A percentile compares a stretch with the other conserved stretches of the same genome.
Conservation (phyloP, 148 eudicot species). For the Diospyros kaki region DNA sequence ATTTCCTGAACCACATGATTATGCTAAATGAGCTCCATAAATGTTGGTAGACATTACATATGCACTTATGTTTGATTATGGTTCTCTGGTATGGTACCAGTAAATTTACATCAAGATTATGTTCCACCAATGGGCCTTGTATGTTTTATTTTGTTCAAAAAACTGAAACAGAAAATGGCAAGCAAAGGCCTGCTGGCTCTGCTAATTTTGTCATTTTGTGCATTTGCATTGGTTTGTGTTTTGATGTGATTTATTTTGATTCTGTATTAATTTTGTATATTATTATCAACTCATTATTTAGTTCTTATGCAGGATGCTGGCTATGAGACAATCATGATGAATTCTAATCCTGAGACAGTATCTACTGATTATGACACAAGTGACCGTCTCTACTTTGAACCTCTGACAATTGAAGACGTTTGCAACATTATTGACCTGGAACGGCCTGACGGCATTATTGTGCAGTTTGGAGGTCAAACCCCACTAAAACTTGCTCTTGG, state of each 20-base stretch:
- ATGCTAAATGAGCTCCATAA: neutral
- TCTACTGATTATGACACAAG: constrained; percentile 98
- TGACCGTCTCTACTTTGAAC: constrained; percentile 94
- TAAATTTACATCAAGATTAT: too few species aligned
- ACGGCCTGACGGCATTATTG: constrained; percentile 93
- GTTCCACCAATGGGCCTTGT: too few species aligned
- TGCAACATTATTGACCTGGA: constrained; percentile 91
- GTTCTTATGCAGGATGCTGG: constrained; percentile 67
- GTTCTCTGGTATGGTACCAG: too few species aligned
- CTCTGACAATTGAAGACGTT: constrained; percentile 96
- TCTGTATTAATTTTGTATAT: neutral
- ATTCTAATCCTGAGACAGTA: constrained; percentile 98
- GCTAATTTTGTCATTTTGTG: neutral
- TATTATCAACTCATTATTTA: neutral
- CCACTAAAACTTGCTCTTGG: constrained; percentile 86
- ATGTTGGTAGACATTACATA: neutral
- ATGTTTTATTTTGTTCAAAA: neutral
- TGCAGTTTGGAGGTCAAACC: constrained; percentile 98
- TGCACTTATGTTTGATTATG: neutral
- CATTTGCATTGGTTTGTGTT: neutral
- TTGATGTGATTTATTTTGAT: neutral
- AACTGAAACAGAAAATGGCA: neutral
- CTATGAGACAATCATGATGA: constrained; percentile 99
- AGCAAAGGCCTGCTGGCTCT: neutral
- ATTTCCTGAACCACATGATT: neutral